Evolutionary conservation across 164 flowering plant genomes (phyloP).

Genomic region (Macadamia tetraphylla): DNA sequence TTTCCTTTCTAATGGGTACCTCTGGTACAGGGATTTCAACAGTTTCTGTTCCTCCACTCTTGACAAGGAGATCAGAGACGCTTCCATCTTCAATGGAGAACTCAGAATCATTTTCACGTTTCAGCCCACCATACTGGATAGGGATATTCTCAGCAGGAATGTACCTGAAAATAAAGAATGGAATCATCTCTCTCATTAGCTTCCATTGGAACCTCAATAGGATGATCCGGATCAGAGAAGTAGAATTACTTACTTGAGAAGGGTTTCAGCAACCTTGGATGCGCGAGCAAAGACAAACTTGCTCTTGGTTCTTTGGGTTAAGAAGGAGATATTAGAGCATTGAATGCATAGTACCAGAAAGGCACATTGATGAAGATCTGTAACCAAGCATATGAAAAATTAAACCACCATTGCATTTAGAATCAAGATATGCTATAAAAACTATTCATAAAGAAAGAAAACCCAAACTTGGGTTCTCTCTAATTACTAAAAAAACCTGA

Average conservation of each 20-base stretch:
- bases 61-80: constrained; percentile 32
- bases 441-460: no score
- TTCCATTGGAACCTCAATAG: background rate
- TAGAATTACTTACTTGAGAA: constrained; percentile 56
- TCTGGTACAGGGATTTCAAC: constrained; percentile 50
- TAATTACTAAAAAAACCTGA: no score
- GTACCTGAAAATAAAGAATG: constrained; percentile 33
- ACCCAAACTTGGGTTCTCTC: no score
- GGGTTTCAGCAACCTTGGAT: constrained; percentile 52
- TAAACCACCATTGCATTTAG: no score
- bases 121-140: constrained; percentile 69
- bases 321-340: constrained; percentile 28
- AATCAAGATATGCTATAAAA: no score
- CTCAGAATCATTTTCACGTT: constrained; percentile 50
- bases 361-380: constrained; percentile 80
- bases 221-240: background rate
- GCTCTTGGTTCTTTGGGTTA: constrained; percentile 30
- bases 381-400: constrained; percentile 2
- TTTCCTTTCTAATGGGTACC: constrained; percentile 26
- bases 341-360: constrained; percentile 48
- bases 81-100: constrained; percentile 36
- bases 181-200: background rate
- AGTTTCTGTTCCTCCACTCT: constrained; percentile 18
- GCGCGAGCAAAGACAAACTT: constrained; percentile 62
- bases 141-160: constrained; percentile 58